These are phyloP conservation scores for Colletotrichum liaoningense DNA, from an alignment of 2,329 filamentous ascomycete genomes.

Conservation along the genomic window DNA sequence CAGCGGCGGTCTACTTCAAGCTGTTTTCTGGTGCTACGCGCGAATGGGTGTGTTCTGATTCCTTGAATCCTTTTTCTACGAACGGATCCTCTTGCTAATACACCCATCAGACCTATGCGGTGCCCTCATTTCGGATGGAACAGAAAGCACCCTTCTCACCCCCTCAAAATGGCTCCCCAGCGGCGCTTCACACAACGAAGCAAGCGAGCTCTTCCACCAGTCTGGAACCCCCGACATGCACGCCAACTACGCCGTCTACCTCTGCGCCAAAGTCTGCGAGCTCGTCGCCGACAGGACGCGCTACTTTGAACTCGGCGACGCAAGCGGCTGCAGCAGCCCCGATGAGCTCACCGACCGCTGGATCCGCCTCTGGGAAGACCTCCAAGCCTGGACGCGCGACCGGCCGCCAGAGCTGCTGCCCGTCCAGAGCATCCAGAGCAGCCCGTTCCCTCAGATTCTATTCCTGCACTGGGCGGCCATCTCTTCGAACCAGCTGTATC, in stretches of 20 bases:
- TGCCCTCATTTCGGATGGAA: constrained; percentile 65
- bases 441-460: constrained; percentile 63
- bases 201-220: constrained; percentile 48
- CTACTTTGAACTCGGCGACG: constrained; percentile 58
- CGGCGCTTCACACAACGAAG: constrained; percentile 48
- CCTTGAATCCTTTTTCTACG: not conserved
- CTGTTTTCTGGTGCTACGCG: constrained; percentile 70
- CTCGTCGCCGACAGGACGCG: constrained; percentile 61
- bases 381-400: constrained; percentile 59
- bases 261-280: constrained; percentile 63
- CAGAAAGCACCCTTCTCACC: constrained; percentile 62
- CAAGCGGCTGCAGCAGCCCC: constrained; percentile 55
- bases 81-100: not conserved
- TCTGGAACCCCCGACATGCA: constrained; percentile 60
- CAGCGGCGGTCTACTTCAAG: constrained; percentile 62
- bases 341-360: constrained; percentile 56
- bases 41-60: constrained; percentile 58
- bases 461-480: constrained; percentile 66
- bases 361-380: constrained; percentile 59
- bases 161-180: constrained; percentile 60
- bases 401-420: constrained; percentile 60
- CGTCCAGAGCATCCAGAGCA: constrained; percentile 53
- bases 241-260: constrained; percentile 69
- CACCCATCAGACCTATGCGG: constrained; percentile 61
- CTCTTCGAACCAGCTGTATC: constrained; percentile 67